Percentiles rank a stretch among this genome's conserved stretches.
These are phyloP conservation scores for Mucor plumbeus DNA, from an alignment of 371 early-diverging fungal species.

Conservation along the genomic window DNA sequence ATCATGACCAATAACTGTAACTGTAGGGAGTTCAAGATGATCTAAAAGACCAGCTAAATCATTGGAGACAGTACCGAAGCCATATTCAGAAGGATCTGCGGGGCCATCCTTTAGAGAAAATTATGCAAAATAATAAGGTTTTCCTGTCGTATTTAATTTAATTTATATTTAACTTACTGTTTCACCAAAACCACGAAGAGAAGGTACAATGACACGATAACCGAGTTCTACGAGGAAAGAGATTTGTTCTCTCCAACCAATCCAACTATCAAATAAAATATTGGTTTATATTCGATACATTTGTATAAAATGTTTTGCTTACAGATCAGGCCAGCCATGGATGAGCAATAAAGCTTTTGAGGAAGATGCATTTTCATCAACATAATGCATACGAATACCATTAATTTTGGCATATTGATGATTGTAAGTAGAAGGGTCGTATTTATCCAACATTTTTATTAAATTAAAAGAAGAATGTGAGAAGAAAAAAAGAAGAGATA, in stretches of 20 bases:
- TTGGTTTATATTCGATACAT: background rate
- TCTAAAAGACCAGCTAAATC: slow-evolving; percentile 69
- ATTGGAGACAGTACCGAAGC: slow-evolving; percentile 55
- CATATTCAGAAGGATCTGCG: slow-evolving; percentile 53
- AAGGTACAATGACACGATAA: slow-evolving; percentile 76
- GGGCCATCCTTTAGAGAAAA: slow-evolving; percentile 48
- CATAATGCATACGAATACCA: slow-evolving; percentile 63
- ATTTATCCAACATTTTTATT: slow-evolving; percentile 33
- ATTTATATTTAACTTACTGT: slow-evolving; percentile 46
- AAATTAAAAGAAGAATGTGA: background rate
- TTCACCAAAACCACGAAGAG: slow-evolving; percentile 74
- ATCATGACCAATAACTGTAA: slow-evolving; percentile 75
- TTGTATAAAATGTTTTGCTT: slow-evolving; percentile 12
- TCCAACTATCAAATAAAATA: slow-evolving; percentile 33
- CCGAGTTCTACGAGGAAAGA: slow-evolving; percentile 64
- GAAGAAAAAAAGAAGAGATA: background rate
- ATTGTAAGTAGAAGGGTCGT: slow-evolving; percentile 49
- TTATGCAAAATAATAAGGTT: background rate
- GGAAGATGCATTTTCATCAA: slow-evolving; percentile 67
- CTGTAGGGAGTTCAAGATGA: slow-evolving; percentile 60
- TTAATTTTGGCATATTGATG: slow-evolving; percentile 46
- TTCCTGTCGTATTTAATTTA: background rate
- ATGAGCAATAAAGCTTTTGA: slow-evolving; percentile 57
- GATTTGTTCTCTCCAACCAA: slow-evolving; percentile 82
- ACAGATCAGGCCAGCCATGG: slow-evolving; percentile 80